Evolutionary conservation across 352 stramenopile species (phyloP), one percentile per base, ranked within the genome.

Genomic region (Pythium aphanidermatum): DNA sequence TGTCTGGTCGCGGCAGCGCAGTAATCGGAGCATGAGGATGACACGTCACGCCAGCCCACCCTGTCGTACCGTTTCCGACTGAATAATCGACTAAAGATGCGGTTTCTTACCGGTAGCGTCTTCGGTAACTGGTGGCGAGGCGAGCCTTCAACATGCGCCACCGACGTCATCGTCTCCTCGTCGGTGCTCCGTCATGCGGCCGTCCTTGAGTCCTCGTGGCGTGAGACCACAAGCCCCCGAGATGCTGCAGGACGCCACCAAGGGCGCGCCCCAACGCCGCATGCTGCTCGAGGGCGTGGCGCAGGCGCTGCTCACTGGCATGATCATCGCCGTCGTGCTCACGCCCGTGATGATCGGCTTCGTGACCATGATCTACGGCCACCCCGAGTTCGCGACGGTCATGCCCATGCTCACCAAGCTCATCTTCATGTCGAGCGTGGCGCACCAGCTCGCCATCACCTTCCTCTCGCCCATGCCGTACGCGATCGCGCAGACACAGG

Each of bases 401-500:
- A 75, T 88, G 40, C 66, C 75, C 32, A 66, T 71, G 53, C 66
- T 88, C 55, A 83, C 66, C 29, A 98, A 98, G 64, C 70, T 99
- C 16, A 83, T 97, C 2, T 76, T 98, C 12, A 66, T 98, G 21
- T 97, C 86, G 30, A 95, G 88, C 39, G 73, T 91, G 23, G 70
- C 98, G 28, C 96, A 98, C 66, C 95, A 98, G 73, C 43, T 98
- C 6, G 81, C 82, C 33, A 98, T 98, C 70, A 84, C 80, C 9
- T 61, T 60, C 11, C 77, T 96, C 38, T 97, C 79, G n/a, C 83
- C 82, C 17, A 65, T 99, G 31, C 80, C 86, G 4, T 99, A 98
- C 64, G 94, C 96, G 3, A 96, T 99, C 33, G 96, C 89, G 20
- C 93, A 97, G 60, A 95, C 98, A 0, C 96, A 98, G 65, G 94